A percentile compares a stretch with the other conserved stretches of the same genome.
Conservation (phyloP, 495 filamentous ascomycete species). For the Staphylotrichum longicolle region DNA sequence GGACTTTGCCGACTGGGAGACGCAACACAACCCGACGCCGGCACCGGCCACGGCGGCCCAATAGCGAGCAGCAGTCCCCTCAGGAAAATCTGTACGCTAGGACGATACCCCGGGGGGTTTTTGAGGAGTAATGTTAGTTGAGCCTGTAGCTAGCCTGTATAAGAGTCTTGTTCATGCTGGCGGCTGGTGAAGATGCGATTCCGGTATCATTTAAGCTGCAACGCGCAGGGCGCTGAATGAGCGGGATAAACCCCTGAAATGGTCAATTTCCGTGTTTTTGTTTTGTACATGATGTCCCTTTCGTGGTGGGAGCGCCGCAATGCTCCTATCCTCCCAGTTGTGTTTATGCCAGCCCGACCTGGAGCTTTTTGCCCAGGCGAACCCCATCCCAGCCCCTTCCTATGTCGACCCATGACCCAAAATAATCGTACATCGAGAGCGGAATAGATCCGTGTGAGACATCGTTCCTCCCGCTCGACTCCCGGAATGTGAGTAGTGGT, state of each 20-base stretch:
- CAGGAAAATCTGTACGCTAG: neutral
- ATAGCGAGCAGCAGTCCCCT: neutral
- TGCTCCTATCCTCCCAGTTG: no score
- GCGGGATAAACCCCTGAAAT: no score
- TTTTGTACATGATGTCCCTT: conserved; percentile 2
- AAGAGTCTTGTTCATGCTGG: no score
- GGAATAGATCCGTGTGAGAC: neutral
- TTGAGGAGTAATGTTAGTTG: conserved; percentile 4
- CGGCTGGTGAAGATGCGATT: no score
- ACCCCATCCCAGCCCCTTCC: neutral
- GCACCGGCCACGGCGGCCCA: conserved; percentile 6
- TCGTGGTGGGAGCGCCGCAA: no score
- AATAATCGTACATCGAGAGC: conserved; percentile 6
- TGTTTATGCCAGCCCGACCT: no score
- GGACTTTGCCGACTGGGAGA: conserved; percentile 77
- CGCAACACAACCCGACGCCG: conserved; percentile 45
- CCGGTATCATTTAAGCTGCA: no score
- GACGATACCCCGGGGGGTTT: conserved; percentile 19
- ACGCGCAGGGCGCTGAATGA: no score
- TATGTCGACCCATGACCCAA: neutral
- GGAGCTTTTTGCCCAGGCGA: neutral
- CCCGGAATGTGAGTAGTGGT: no score
- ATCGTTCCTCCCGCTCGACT: no score
- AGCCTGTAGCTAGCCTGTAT: neutral
- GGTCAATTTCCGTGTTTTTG: neutral